Evolutionary conservation across 1,284 basidiomycete species (phyloP).

Genomic region (Hortiboletus rubellus): DNA sequence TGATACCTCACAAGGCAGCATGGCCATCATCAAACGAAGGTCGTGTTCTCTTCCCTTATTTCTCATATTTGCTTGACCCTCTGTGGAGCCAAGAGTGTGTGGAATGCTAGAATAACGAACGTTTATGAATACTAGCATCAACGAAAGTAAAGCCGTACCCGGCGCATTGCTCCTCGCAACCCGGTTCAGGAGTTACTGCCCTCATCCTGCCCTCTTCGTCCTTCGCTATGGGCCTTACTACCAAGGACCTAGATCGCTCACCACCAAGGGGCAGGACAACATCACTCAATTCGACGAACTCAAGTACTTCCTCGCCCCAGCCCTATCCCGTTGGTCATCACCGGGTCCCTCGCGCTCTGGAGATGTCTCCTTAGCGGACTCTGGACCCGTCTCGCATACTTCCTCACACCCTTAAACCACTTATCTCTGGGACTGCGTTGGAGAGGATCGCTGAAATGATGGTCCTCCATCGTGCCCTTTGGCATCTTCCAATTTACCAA

Average conservation of each 20-base stretch:
- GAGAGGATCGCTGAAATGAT: too few species aligned
- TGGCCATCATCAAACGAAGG: conserved; percentile 34
- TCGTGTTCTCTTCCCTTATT: conserved; percentile 26
- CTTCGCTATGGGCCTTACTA: conserved; percentile 28
- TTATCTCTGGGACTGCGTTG: too few species aligned
- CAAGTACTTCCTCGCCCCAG: conserved; percentile 87
- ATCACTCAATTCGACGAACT: conserved; percentile 73
- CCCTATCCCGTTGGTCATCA: conserved; percentile 65
- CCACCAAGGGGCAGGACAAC: conserved; percentile 46
- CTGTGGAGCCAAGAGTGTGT: conserved; percentile 15
- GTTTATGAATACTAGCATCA: conserved; percentile 30
- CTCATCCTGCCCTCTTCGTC: conserved; percentile 12
- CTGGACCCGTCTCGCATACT: conserved; percentile 26
- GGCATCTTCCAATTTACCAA: too few species aligned
- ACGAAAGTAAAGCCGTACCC: conserved; percentile 18
- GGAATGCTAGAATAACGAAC: conserved; percentile 14
- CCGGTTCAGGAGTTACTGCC: conserved; percentile 1
- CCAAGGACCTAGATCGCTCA: too few species aligned
- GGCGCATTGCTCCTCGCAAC: conserved; percentile 12
- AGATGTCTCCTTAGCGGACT: conserved; percentile 18
- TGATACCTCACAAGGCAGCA: conserved; percentile 15
- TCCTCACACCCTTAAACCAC: conserved; percentile 51
- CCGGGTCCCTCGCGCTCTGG: conserved; percentile 28
- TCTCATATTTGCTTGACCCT: conserved; percentile 2
- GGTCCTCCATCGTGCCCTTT: too few species aligned